A percentile compares a stretch with the other conserved stretches of the same genome.
phyloP scores from a whole-genome alignment of 2,329 filamentous ascomycete species.

The Aspergillus jensenii region DNA sequence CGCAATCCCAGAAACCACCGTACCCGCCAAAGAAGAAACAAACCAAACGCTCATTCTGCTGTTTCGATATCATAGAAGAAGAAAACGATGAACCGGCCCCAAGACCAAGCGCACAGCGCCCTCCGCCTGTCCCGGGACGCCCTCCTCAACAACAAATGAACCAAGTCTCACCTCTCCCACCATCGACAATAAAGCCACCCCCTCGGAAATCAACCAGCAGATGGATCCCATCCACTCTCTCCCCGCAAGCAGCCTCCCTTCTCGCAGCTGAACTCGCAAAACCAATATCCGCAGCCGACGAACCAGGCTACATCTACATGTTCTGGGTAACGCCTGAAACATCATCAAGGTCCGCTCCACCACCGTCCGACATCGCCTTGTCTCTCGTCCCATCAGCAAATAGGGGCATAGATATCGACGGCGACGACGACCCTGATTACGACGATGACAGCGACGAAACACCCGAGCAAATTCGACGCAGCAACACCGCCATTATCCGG shows the following conservation, averaged over 20 bases:
- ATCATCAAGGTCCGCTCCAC: conserved; percentile 46
- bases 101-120: conserved; percentile 19
- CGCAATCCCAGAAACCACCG: conserved; percentile 5
- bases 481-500: conserved; percentile 38
- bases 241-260: conserved; percentile 66
- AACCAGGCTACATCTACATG: conserved; percentile 95
- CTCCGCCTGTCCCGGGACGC: background rate
- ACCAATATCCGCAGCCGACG: conserved; percentile 71
- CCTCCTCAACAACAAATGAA: conserved; percentile 11
- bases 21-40: conserved; percentile 21
- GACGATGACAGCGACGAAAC: conserved; percentile 21
- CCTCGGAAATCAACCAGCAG: background rate
- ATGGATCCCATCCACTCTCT: conserved; percentile 67
- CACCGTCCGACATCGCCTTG: conserved; percentile 60
- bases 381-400: conserved; percentile 55
- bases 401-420: background rate
- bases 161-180: conserved; percentile 8
- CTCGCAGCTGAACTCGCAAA: conserved; percentile 76
- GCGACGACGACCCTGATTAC: background rate
- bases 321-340: conserved; percentile 86
- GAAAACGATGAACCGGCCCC: conserved; percentile 3
- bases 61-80: conserved; percentile 32
- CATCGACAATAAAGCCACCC: conserved; percentile 3
- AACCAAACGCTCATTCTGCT: conserved; percentile 33
- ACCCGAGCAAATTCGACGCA: conserved; percentile 26